Percentiles rank a stretch among this genome's conserved stretches.
phyloP scores from a whole-genome alignment of 2,329 filamentous ascomycete genomes.

The Cordyceps tenuipes region DNA sequence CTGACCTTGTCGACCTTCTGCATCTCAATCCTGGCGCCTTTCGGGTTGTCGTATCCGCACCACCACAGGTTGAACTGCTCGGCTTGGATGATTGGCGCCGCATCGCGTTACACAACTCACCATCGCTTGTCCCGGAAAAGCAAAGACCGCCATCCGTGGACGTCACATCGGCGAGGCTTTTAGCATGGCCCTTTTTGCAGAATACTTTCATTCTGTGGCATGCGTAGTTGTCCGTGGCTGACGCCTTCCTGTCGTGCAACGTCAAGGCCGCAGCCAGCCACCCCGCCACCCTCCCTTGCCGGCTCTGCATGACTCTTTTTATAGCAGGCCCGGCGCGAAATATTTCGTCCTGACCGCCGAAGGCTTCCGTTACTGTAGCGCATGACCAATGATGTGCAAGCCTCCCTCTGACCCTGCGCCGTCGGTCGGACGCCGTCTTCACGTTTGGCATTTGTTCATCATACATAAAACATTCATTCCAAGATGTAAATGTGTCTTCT shows the following conservation, averaged over 20 bases:
- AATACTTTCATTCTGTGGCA: not conserved
- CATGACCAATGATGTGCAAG: not conserved
- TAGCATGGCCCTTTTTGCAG: not conserved
- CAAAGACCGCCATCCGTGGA: not conserved
- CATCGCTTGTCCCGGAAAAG: not conserved
- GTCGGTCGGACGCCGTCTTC: not conserved
- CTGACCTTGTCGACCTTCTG: not conserved
- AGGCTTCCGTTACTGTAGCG: not conserved
- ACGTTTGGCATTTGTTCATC: not conserved
- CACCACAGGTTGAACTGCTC: not conserved
- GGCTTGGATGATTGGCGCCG: not conserved
- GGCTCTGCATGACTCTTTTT: not conserved
- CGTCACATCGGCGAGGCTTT: not conserved
- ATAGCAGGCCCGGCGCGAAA: not conserved
- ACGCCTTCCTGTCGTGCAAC: not conserved
- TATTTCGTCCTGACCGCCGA: not conserved
- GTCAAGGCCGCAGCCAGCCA: not conserved
- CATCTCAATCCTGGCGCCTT: not conserved
- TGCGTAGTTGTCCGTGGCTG: not conserved
- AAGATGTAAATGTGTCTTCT: not conserved
- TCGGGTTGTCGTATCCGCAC: not conserved
- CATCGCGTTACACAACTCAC: not conserved
- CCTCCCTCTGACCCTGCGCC: not conserved
- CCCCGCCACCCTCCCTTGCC: not conserved
- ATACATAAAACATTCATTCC: conserved; percentile 1